phyloP scores from a whole-genome alignment of 169 alveolate genomes.

The Plasmodium vivax region DNA sequence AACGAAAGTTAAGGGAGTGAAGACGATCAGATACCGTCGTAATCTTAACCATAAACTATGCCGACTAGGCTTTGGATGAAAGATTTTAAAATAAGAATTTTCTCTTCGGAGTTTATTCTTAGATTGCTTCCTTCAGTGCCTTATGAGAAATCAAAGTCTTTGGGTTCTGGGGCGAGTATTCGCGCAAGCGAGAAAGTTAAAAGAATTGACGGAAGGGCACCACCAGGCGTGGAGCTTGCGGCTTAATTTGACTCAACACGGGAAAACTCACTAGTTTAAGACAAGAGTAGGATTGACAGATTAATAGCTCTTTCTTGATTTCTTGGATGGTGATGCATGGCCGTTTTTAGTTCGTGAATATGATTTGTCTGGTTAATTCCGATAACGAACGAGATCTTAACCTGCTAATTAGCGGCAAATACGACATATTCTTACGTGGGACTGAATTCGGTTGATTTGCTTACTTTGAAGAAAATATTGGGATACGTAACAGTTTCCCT shows the following conservation, averaged over 20 bases:
- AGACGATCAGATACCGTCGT: constrained; percentile 95
- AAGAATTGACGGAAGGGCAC: constrained; percentile 95
- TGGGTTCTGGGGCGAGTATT: constrained; percentile 96
- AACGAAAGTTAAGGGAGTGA: constrained; percentile 94
- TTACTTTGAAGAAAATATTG: not conserved
- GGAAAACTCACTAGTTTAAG: constrained; percentile 93
- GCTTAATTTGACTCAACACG: constrained; percentile 94
- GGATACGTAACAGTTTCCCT: not conserved
- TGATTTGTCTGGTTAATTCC: constrained; percentile 83
- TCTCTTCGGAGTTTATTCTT: too few relatives aligned
- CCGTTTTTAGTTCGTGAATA: constrained; percentile 91
- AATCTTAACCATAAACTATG: constrained; percentile 93
- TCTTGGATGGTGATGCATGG: constrained; percentile 94
- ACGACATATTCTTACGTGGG: constrained; percentile 26
- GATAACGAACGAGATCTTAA: constrained; percentile 95
- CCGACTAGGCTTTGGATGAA: constrained; percentile 86
- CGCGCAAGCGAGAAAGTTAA: constrained; percentile 96
- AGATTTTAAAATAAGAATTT: too few relatives aligned
- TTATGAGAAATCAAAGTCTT: constrained; percentile 93
- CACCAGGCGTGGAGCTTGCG: constrained; percentile 95
- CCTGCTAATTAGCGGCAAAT: constrained; percentile 91
- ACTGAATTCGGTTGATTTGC: too few relatives aligned
- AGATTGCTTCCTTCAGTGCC: constrained; percentile 90
- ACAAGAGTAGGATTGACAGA: too few relatives aligned
- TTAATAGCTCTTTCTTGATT: constrained; percentile 91